Base-by-base conservation (phyloP, 2,329 filamentous ascomycete genomes). In the Fusarium newnesense region DNA sequence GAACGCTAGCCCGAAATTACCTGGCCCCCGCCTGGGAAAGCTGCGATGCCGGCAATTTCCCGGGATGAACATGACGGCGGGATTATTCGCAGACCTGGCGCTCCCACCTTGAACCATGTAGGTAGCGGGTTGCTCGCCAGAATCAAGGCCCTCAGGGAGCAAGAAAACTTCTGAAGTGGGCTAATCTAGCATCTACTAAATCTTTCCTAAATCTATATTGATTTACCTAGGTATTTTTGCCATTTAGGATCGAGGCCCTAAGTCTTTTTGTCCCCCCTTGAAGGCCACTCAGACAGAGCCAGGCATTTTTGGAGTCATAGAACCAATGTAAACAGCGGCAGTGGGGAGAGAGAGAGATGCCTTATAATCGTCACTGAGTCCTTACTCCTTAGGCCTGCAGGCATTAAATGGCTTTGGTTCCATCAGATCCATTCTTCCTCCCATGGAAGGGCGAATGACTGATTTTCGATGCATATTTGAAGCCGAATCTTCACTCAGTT, bases 31-130 rank as follows among this genome's bases (percentile, higher is more conserved):
- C 76, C 47, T 24, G 43, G 63, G 56, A 30, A 54, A 75, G 64
- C 70, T 73, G 73, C 69, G 76, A 76, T 76, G 77, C 77, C 77
- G 77, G 76, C 77, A 79, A 79, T 79, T 79, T 79, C 73, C 75
- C 77, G 77, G 77, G 74, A 75, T 60, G 70, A 42, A 19, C 36
- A 67, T 52, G 57, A 66, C 76, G 76, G 32, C 24, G 24, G 76
- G 61, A 77, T 76, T 76, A 77, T 77, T 78, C 76, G 76, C 75
- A 69, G 39, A 21, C 36, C 24, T 39, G 30, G 24, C 52, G 16
- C 37, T 32, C 26, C 21, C 37, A 26, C 24, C 37, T 40, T 19
- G 16, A 30, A 19, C 44, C 26, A 21, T 28, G 18, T 24, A 24
- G 24, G 24, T 24, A 24, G 24, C 24, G 24, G 15, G 28, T 42